phyloP scores from a whole-genome alignment of 2,329 filamentous ascomycete genomes.

The Pseudogymnoascus sp. region DNA sequence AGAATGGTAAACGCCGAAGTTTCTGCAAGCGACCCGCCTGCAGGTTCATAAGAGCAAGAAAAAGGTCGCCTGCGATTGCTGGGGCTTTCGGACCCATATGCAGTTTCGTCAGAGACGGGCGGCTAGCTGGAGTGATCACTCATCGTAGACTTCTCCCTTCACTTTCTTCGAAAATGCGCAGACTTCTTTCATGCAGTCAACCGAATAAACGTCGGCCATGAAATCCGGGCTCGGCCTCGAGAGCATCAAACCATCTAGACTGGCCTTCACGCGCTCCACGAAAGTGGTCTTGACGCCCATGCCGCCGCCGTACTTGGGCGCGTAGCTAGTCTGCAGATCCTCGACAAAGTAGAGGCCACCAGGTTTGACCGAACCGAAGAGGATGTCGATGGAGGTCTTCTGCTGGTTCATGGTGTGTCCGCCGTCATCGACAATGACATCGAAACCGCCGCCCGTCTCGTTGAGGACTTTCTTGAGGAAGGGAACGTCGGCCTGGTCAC shows the following conservation, averaged over 20 bases:
- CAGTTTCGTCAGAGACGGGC: neutral
- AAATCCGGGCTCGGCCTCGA: slow-evolving; percentile 23
- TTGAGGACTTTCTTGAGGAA: slow-evolving; percentile 33
- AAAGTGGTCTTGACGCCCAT: slow-evolving; percentile 13
- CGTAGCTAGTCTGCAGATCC: slow-evolving; percentile 29
- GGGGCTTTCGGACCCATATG: neutral
- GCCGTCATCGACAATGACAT: slow-evolving; percentile 36
- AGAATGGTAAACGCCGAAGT: neutral
- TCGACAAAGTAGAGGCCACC: slow-evolving; percentile 33
- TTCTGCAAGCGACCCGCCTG: neutral
- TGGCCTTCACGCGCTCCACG: slow-evolving; percentile 21
- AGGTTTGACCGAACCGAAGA: slow-evolving; percentile 33
- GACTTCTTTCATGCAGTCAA: slow-evolving; percentile 28
- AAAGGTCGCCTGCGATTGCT: neutral
- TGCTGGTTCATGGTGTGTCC: slow-evolving; percentile 35
- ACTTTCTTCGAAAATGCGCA: slow-evolving; percentile 26
- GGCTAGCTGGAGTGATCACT: neutral
- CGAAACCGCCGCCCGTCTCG: slow-evolving; percentile 31
- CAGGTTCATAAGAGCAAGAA: neutral
- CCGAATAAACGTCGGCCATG: slow-evolving; percentile 19
- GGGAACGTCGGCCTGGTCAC: slow-evolving; percentile 32
- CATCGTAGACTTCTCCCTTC: neutral
- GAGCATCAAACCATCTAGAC: slow-evolving; percentile 24
- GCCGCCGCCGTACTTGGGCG: slow-evolving; percentile 22
- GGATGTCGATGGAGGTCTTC: slow-evolving; percentile 28